Evolutionary conservation across 164 flowering plant genomes (phyloP).

Genomic region (Liquidambar formosana): DNA sequence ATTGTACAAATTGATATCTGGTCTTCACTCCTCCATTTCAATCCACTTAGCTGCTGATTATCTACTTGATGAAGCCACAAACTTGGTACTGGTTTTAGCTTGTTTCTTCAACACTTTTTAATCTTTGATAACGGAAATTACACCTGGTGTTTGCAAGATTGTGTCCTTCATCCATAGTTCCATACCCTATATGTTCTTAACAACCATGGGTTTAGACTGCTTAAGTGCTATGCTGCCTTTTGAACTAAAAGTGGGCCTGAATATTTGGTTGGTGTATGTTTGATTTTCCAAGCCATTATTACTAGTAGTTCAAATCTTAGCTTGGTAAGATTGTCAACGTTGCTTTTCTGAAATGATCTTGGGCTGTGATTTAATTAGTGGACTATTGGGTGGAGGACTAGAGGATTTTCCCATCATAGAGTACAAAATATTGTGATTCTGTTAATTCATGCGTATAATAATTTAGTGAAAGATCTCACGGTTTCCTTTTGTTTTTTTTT

Average conservation of each 20-base stretch:
- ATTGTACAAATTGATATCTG: constrained; percentile 87
- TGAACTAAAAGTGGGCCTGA: background rate
- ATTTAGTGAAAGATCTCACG: background rate
- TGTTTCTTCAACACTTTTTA: background rate
- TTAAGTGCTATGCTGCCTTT: background rate
- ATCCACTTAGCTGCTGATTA: constrained; percentile 86
- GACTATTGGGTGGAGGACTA: background rate
- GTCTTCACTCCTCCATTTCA: constrained; percentile 92
- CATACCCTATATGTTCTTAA: background rate
- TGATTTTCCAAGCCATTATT: background rate
- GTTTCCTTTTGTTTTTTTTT: background rate
- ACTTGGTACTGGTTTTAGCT: constrained; percentile 33
- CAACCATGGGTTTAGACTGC: background rate
- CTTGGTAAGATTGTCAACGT: background rate
- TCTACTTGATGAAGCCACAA: constrained; percentile 77
- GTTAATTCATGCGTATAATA: background rate
- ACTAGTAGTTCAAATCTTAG: background rate
- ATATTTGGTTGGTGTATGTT: background rate
- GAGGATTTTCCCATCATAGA: background rate
- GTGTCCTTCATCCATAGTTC: background rate
- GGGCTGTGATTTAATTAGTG: background rate
- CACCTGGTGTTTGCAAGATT: background rate
- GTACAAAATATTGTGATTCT: background rate
- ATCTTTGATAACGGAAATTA: background rate
- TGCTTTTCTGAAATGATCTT: background rate